These are phyloP conservation scores for Tetracentron sinense DNA, from an alignment of 164 flowering plant species.

Conservation along the genomic window DNA sequence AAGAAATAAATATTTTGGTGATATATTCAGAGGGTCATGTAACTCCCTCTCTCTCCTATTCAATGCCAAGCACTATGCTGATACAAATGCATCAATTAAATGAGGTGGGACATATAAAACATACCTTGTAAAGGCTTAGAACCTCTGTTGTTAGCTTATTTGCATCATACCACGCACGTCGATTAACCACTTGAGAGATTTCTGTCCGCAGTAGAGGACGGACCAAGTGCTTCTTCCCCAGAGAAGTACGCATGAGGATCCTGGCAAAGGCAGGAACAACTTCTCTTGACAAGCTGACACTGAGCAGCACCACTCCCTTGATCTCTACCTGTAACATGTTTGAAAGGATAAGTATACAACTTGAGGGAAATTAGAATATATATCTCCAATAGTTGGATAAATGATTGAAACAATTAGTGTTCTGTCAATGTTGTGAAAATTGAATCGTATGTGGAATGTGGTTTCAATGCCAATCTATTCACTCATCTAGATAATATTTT, in stretches of 20 bases:
- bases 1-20: not conserved
- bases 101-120: not conserved
- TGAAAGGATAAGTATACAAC: not conserved
- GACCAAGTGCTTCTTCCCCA: constrained; percentile 84
- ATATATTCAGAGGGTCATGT: not conserved
- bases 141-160: constrained; percentile 80
- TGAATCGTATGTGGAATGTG: not conserved
- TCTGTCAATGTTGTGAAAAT: not conserved
- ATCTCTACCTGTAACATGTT: constrained; percentile 51
- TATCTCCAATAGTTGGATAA: not conserved
- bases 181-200: constrained; percentile 86
- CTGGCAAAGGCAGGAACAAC: constrained; percentile 91
- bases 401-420: not conserved
- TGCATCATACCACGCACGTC: constrained; percentile 93
- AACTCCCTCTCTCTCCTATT: not conserved
- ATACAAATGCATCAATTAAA: not conserved
- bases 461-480: too few species aligned
- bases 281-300: constrained; percentile 83
- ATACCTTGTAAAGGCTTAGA: constrained; percentile 84
- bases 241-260: constrained; percentile 72
- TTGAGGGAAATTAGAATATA: not conserved
- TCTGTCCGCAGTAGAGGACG: constrained; percentile 82
- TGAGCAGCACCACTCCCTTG: constrained; percentile 68
- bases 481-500: too few species aligned
- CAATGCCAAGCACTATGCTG: too few species aligned